Conservation (phyloP, 179 eudicot genomes). For the Spergularia azorica region DNA sequence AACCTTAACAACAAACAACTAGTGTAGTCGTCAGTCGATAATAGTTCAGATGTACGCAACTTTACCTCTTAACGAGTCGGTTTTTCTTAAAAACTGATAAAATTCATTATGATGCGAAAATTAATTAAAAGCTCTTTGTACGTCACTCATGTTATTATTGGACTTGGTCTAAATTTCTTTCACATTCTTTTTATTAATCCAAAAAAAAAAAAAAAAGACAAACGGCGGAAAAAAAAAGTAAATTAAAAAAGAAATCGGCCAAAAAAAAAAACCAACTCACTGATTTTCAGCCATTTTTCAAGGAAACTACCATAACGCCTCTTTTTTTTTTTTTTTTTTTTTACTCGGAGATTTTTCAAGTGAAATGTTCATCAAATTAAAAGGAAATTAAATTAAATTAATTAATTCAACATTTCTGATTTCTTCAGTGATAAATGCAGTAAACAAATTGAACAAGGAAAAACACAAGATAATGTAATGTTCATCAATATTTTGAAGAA, state of each 20-base stretch:
- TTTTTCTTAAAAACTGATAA: too few species aligned
- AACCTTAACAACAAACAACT: too few species aligned
- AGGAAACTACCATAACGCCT: slow-evolving; percentile 21
- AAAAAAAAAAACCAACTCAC: slow-evolving; percentile 8
- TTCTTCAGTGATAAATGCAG: neutral
- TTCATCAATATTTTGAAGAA: neutral
- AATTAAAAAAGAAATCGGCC: neutral
- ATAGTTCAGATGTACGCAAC: slow-evolving; percentile 4
- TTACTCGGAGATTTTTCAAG: too few species aligned
- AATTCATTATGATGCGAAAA: neutral
- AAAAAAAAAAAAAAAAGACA: too few species aligned
- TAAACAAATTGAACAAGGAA: neutral
- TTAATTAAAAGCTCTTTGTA: too few species aligned
- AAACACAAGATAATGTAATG: neutral
- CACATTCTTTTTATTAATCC: slow-evolving; percentile 5
- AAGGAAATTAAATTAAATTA: neutral
- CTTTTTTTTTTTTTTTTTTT: too few species aligned
- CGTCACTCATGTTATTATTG: too few species aligned
- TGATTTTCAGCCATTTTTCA: slow-evolving; percentile 19
- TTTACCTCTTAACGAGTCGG: neutral
- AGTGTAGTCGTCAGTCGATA: neutral
- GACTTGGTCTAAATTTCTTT: too few species aligned
- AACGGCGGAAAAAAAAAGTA: neutral
- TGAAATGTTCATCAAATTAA: too few species aligned
- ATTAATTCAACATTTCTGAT: neutral